A percentile compares a stretch with the other conserved stretches of the same genome.
phyloP scores from a whole-genome alignment of 116 monocot genomes.

The Papilionanthe hybrid region DNA sequence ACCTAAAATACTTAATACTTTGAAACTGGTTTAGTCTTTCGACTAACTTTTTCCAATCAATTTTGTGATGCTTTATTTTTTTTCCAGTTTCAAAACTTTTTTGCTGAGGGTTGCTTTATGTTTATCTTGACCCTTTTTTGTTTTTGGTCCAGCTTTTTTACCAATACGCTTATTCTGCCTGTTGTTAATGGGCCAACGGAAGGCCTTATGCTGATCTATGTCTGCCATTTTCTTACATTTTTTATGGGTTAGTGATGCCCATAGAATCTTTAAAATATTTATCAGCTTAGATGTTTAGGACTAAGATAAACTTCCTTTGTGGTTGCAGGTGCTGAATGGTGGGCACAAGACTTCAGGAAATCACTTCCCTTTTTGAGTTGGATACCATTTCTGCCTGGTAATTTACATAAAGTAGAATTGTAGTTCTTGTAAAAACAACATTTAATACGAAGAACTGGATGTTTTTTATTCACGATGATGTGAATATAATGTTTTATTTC shows the following conservation, averaged over 20 bases:
- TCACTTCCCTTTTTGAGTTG: constrained; percentile 79
- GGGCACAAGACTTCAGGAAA: constrained; percentile 97
- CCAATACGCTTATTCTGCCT: constrained; percentile 96
- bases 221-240: constrained; percentile 82
- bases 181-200: constrained; percentile 96
- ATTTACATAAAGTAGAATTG: background rate
- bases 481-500: background rate
- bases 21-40: background rate
- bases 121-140: constrained; percentile 5
- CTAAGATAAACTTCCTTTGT: background rate
- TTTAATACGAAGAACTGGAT: background rate
- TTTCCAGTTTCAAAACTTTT: background rate
- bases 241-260: constrained; percentile 51
- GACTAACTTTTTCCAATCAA: background rate
- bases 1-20: background rate
- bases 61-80: background rate
- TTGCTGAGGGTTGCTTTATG: background rate
- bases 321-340: constrained; percentile 93
- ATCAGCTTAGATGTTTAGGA: background rate
- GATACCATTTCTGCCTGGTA: constrained; percentile 68
- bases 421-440: background rate
- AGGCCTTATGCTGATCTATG: constrained; percentile 95
- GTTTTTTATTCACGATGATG: background rate
- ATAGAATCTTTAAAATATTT: background rate
- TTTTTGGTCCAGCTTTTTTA: constrained; percentile 77